Base-by-base conservation (phyloP, 2,329 filamentous ascomycete species). In the Epichloe baconii region DNA sequence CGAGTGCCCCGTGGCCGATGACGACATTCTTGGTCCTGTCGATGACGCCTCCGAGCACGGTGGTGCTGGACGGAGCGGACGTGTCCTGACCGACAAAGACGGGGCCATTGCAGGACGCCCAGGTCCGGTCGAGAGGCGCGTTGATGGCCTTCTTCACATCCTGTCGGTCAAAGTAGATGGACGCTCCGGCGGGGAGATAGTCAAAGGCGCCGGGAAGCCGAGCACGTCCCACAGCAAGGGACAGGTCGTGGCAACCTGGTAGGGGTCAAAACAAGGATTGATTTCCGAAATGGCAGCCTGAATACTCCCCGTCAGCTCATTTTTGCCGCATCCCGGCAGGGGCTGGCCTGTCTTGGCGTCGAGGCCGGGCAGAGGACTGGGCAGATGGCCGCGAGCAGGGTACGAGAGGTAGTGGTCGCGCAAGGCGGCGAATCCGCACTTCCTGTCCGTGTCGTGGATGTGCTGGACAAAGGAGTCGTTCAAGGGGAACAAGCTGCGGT, bases 191-290 rank as follows among this genome's bases (percentile, higher is more conserved):
- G 0, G 68, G 70, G 0, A 84, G 82, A 0, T 78, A 61, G 63
- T 87, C 88, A 19, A 66, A 61, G 1, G 74, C 76, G 14, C 82
- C 81, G 0, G 85, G 85, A 1, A 85, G 38, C 83, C 83, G 3
- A 89, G 73, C 0, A 87, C 69, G 56, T 88, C 83, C 77, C 79
- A 88, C 7, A 81, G 71, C 7, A 85, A 58, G 1, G 86, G 85
- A 61, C 85, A 90, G 10, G 81, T 85, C 2, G 77, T 80, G 7
- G 78, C 77, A 14, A 89, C 74, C 46, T 83, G 76, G 68, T 88
- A 89, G 31, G 85, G 68, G 62, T 88, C 77, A 66, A 83, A 90
- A 69, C 86, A 90, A 0, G 86, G 86, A 67, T 90, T 90, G 42
- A 81, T 66, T 2, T 68, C 60, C n/a, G 71, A 59, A 5, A 75